Percentiles rank a stretch among this genome's conserved stretches.
Conservation (phyloP, 495 filamentous ascomycete species). For the Penicillium chermesinum region DNA sequence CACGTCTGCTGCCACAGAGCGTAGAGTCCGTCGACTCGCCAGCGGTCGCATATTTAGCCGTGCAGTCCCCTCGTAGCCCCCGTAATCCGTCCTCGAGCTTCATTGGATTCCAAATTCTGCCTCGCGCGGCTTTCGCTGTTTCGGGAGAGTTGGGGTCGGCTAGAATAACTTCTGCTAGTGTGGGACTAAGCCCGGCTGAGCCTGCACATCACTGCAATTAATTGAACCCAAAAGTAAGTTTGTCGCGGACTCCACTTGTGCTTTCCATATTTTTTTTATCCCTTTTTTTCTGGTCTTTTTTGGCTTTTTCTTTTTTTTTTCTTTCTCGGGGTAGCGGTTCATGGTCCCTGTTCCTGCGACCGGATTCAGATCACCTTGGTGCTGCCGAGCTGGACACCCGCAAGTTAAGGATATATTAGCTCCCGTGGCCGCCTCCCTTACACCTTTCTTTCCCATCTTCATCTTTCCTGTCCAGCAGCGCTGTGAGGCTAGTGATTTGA, state of each 20-base stretch:
- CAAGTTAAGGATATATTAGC: conserved; percentile 17
- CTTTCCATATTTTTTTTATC: conserved; percentile 4
- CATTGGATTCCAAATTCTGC: neutral
- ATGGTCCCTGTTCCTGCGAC: conserved; percentile 2
- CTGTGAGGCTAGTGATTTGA: conserved; percentile 25
- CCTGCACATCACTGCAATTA: conserved; percentile 26
- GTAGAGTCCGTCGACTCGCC: too few relatives aligned
- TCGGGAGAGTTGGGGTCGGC: neutral
- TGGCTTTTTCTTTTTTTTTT: conserved; percentile 7
- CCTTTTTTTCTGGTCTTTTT: neutral
- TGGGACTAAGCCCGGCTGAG: conserved; percentile 14
- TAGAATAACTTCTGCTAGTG: conserved; percentile 17
- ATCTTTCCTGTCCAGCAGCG: conserved; percentile 29
- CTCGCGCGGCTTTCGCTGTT: too few relatives aligned
- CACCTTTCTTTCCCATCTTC: conserved; percentile 18
- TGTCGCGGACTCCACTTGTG: conserved; percentile 12
- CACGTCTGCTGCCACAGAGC: too few relatives aligned
- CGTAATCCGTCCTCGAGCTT: neutral
- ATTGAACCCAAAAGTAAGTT: conserved; percentile 16
- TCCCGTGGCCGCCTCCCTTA: conserved; percentile 9
- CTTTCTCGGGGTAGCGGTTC: conserved; percentile 3
- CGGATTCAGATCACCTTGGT: neutral
- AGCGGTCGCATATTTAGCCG: too few relatives aligned
- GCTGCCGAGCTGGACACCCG: neutral
- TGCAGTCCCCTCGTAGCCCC: neutral